Conservation (phyloP, 345 rosid genomes). For the Eucalyptus cladocalyx region DNA sequence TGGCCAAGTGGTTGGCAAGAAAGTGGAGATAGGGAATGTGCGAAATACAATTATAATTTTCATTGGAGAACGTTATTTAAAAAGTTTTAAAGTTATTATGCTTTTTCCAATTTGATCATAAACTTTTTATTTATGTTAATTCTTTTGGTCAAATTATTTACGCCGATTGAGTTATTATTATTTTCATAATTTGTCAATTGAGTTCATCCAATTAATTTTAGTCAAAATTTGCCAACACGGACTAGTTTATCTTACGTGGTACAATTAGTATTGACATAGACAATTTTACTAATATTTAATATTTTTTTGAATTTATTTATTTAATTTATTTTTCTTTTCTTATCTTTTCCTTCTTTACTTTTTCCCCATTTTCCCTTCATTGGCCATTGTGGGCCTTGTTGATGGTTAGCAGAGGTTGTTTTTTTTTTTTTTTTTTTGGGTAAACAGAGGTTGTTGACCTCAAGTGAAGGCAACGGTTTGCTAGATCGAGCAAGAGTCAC, state of each 20-base stretch:
- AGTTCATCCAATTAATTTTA: too few species aligned
- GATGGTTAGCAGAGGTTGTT: background rate
- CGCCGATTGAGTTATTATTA: too few species aligned
- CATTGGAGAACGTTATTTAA: background rate
- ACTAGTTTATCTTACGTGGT: too few species aligned
- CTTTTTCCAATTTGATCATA: background rate
- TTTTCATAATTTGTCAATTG: too few species aligned
- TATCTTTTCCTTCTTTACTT: too few species aligned
- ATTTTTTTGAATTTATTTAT: too few species aligned
- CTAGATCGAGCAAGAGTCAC: too few species aligned
- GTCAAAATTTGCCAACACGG: rapidly evolving
- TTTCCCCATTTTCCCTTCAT: background rate
- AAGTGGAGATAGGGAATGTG: background rate
- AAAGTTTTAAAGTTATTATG: too few species aligned
- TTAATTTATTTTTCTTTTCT: too few species aligned
- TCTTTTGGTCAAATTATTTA: too few species aligned
- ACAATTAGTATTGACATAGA: rapidly evolving
- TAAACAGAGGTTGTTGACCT: background rate
- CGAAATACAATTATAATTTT: background rate
- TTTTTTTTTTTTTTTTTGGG: too few species aligned
- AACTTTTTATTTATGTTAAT: too few species aligned
- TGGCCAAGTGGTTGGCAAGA: background rate
- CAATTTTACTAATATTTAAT: background rate
- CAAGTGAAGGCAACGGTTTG: background rate
- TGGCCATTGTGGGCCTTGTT: background rate